Base-by-base conservation (phyloP, 2,329 filamentous ascomycete genomes). In the Fusarium penzigii region DNA sequence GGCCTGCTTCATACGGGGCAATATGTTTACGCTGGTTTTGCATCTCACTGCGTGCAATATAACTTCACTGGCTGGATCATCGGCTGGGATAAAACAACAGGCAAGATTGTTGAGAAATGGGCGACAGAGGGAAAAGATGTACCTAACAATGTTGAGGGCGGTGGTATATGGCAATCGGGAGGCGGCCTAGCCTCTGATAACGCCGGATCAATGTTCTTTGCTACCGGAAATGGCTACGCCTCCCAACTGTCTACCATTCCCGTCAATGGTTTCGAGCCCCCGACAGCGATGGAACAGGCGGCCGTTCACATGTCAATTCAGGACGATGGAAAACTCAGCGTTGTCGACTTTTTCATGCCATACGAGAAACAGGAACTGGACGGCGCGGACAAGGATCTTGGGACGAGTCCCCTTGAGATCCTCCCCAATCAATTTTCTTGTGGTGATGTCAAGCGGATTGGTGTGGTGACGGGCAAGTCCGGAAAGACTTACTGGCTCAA, bases 21-120 rank as follows among this genome's bases (percentile, higher is more conserved):
- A 46, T 73, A 71, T 41, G 68, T 84, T 6, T 81, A 82, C 48
- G 78, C 74, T 1, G 79, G 72, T 0, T 83, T 83, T 53, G 80
- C 78, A 1, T 80, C 78, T 10, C 77, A 83, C 54, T 84, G 80
- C 45, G 80, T 81, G 20, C 72, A 78, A 49, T 83, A 77, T 63
- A 81, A 83, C 60, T 82, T 82, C 55, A 81, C 79, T 2, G 78
- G 79, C 20, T 77, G 75, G 69, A 68, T 82, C 39, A 70, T 82
- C 39, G 77, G 78, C 4, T 73, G 77, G 61, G 72, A 79, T 63
- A 75, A 77, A 52, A 72, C 69, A 1, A 70, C 65, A 0, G 71
- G 71, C 13, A 58, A 68, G 17, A 56, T 71, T 29, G 71, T 75
- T 16, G 72, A 74, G 58, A 61, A 61, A 6, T 79, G 69, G 58